Base-by-base conservation (phyloP, 345 rosid species). In the Populus deltoides region DNA sequence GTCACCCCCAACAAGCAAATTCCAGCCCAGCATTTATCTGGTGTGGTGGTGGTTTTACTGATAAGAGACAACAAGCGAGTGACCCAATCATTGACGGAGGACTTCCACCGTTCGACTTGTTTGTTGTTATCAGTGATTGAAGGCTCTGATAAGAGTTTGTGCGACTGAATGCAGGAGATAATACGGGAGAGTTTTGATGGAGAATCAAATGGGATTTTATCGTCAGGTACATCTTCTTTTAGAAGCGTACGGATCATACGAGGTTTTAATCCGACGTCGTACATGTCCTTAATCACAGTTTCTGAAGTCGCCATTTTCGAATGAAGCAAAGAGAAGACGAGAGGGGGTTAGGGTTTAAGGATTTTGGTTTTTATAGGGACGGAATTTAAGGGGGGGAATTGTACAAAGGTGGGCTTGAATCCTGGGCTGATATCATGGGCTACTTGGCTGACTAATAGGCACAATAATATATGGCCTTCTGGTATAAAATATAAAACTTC, bases 21-120 rank as follows among this genome's bases (percentile, higher is more conserved):
- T 75, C 97, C 98, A 17, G 86, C 90, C 93, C 93, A 89, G 72
- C 97, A 89, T 82, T 89, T 91, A 88, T 92, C 93, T 88, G 94
- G 90, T 2, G 25, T 92, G 91, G 97, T 83, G 69, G 70, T 8
- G 36, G 87, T 72, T 38, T 84, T 86, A 39, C 92, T 83, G 65
- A 88, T 67, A 12, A 96, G 84, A 15, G 75, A 41, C n/a, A 84
- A 1, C 75, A 93, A 78, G 51, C 90, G 83, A 18, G 81, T 76
- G 68, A 86, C 78, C 97, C 97, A 96, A 10, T 89, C 94, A 82
- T 91, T 92, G 41, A 93, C 86, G 41, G 94, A 91, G 20, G 90
- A 88, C 71, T 81, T 90, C 87, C 93, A 92, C 67, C 78, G 81
- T 49, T 81, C 69, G 2, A 76, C 70, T 39, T 75, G 76, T 80